phyloP scores from a whole-genome alignment of 2,329 filamentous ascomycete genomes.

The Akanthomyces lecanii region DNA sequence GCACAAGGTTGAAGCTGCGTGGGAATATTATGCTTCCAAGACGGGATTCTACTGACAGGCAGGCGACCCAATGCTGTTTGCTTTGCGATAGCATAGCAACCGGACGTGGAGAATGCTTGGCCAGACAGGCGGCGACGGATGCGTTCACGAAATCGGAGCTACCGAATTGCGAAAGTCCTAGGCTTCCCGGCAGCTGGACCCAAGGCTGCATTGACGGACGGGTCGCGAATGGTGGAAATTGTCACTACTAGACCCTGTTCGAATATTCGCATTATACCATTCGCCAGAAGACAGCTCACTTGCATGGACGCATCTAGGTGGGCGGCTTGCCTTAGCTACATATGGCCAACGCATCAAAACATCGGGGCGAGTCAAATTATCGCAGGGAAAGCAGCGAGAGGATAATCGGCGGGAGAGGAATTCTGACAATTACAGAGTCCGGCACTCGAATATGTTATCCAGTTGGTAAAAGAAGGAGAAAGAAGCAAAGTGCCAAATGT shows the following conservation, averaged over 20 bases:
- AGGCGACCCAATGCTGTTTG: not conserved
- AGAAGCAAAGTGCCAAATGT: not conserved
- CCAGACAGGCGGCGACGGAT: not conserved
- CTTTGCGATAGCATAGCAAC: not conserved
- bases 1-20: constrained; percentile 59
- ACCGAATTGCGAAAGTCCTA: not conserved
- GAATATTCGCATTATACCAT: not conserved
- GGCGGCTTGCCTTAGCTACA: constrained; percentile 17
- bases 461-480: not conserved
- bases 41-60: constrained; percentile 46
- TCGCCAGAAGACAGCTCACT: constrained; percentile 9
- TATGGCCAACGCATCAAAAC: constrained; percentile 18
- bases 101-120: not conserved
- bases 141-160: not conserved
- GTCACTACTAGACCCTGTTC: not conserved
- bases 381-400: not conserved
- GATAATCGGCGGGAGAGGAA: not conserved
- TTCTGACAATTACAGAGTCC: constrained; percentile 1
- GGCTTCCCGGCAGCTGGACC: not conserved
- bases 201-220: constrained; percentile 5
- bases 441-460: not conserved
- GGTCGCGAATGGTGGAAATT: constrained; percentile 1
- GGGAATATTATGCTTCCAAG: constrained; percentile 60
- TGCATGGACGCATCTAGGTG: constrained; percentile 15
- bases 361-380: constrained; percentile 14